These are phyloP conservation scores for Pugionium dolabratum DNA, from an alignment of 345 rosid genomes.

Conservation along the genomic window DNA sequence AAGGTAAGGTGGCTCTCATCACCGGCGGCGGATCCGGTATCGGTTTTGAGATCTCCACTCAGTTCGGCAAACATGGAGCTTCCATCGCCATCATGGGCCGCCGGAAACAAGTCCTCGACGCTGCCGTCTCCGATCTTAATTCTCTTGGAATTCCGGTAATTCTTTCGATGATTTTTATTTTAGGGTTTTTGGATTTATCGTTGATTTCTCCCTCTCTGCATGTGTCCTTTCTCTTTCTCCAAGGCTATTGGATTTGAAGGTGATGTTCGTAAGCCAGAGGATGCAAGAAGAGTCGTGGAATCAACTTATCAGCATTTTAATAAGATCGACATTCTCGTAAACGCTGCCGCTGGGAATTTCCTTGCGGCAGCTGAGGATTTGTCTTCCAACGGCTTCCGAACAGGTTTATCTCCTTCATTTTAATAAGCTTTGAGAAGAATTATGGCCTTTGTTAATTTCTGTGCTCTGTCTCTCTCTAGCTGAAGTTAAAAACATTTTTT, in stretches of 20 bases:
- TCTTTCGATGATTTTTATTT: not conserved
- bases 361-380: constrained; percentile 75
- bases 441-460: too few relatives aligned
- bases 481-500: constrained; percentile 4
- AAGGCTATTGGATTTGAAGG: constrained; percentile 88
- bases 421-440: too few relatives aligned
- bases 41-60: constrained; percentile 74
- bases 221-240: not conserved
- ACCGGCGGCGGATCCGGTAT: constrained; percentile 94
- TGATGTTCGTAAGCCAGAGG: constrained; percentile 77
- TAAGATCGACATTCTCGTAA: constrained; percentile 66
- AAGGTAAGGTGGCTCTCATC: constrained; percentile 63
- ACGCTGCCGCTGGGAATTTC: constrained; percentile 86
- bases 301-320: constrained; percentile 68
- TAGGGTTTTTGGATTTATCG: not conserved
- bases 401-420: constrained; percentile 46
- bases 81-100: constrained; percentile 82
- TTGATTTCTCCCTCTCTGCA: not conserved
- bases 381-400: constrained; percentile 78
- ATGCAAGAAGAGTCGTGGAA: constrained; percentile 69
- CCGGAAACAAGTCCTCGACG: constrained; percentile 60
- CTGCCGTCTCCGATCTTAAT: constrained; percentile 61
- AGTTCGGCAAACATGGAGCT: constrained; percentile 76
- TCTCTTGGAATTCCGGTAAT: constrained; percentile 65
- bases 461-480: not conserved